Evolutionary conservation across 1,139 yeast genomes (phyloP).

Genomic region (Diutina pseudorugosa): DNA sequence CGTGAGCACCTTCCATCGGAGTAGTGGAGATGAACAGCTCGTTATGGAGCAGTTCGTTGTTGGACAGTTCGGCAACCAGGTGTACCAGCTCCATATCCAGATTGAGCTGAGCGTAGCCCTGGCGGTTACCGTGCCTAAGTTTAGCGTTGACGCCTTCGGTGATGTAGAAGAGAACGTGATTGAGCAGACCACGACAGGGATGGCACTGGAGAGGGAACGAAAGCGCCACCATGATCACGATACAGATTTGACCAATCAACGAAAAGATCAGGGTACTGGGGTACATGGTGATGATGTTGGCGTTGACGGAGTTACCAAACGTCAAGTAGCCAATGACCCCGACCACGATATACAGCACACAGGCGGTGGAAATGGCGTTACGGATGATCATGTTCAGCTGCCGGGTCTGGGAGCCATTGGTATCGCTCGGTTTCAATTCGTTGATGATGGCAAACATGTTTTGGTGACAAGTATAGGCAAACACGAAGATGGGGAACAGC

Average conservation of each 20-base stretch:
- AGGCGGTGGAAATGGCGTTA: slow-evolving; percentile 44
- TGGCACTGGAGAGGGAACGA: slow-evolving; percentile 71
- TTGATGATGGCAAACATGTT: slow-evolving; percentile 84
- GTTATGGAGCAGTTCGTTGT: slow-evolving; percentile 7
- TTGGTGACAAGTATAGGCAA: slow-evolving; percentile 94
- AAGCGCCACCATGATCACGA: slow-evolving; percentile 54
- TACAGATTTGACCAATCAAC: slow-evolving; percentile 58
- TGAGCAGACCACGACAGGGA: slow-evolving; percentile 64
- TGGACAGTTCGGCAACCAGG: slow-evolving; percentile 9
- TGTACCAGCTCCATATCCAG: slow-evolving; percentile 6
- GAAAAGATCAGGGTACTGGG: slow-evolving; percentile 45
- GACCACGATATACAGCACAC: slow-evolving; percentile 55
- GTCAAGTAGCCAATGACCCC: slow-evolving; percentile 81
- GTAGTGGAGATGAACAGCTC: slow-evolving; percentile 33
- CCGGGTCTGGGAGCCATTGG: slow-evolving; percentile 34
- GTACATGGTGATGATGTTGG: slow-evolving; percentile 61
- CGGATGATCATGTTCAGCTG: slow-evolving; percentile 44
- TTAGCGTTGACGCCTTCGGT: slow-evolving; percentile 16
- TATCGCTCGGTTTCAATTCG: slow-evolving; percentile 35
- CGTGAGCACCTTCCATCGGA: slow-evolving; percentile 39
- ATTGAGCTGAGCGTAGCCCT: slow-evolving; percentile 8
- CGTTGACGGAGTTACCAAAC: slow-evolving; percentile 63
- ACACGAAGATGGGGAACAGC: slow-evolving; percentile 79
- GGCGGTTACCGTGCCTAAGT: slow-evolving; percentile 7
- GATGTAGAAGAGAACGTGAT: slow-evolving; percentile 49